Evolutionary conservation across 2,329 filamentous ascomycete genomes (phyloP), one percentile per base, ranked within the genome.

Genomic region (Pezicula neosporulosa): DNA sequence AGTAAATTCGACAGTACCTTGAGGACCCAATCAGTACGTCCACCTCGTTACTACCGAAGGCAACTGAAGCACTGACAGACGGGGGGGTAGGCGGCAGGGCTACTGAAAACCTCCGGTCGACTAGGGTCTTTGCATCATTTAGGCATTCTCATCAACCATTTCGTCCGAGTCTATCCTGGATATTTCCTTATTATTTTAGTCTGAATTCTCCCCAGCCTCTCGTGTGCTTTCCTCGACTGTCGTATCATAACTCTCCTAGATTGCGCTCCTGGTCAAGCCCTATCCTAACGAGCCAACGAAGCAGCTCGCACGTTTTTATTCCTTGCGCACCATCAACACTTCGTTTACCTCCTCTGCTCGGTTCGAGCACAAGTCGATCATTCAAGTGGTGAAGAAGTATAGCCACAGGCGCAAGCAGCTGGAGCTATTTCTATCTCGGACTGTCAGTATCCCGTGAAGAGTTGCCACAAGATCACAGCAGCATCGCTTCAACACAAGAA

Each of bases 41-140:
- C 39, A 39, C 10, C 27, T 19, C 10, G 36, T n/a, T 18, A 45
- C 18, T 39, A 21, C 18, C 7, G 48, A 50, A 53, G 52, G 48
- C 52, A 50, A 56, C 44, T 50, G 48, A 56, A 39, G 54, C 50
- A 56, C 45, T 53, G 47, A 54, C 46, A 51, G 44, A 35, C 42
- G 24, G 42, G 24, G 24, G 16, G 18, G 3, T 16, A n/a, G 18
- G 27, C 19, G n/a, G 24, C 42, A 19, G n/a, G 4, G 21, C 38
- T 24, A 19, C 15, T 24, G n/a, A 18, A 21, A 18, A 13, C 16
- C 21, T 42, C 21, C 18, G 18, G 21, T 6, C 10, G 21, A 13
- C 18, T 19, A 16, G 42, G 42, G 27, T 15, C 13, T 24, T 10
- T n/a, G 42, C 42, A 16, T 12, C 27, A 27, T 24, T 39, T 39